A percentile compares a stretch with the other conserved stretches of the same genome.
Evolutionary conservation across 2,329 filamentous ascomycete species (phyloP).

Genomic region (Aspergillus ochraceus): DNA sequence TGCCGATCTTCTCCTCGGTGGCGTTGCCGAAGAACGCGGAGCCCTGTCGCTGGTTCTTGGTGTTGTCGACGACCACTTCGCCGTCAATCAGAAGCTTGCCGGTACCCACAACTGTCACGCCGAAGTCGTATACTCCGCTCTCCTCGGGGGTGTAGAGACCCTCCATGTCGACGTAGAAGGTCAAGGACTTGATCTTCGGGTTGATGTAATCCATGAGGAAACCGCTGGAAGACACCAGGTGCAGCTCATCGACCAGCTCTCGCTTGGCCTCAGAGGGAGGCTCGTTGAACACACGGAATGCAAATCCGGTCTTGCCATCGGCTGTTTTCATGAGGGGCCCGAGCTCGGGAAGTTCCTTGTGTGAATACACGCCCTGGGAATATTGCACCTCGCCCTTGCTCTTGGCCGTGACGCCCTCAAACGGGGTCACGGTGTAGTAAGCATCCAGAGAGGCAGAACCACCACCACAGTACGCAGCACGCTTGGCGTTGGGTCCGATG

Average conservation of each 20-base stretch:
- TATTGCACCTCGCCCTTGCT: constrained; percentile 46
- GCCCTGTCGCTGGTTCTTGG: constrained; percentile 62
- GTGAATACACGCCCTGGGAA: constrained; percentile 63
- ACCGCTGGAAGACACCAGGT: constrained; percentile 45
- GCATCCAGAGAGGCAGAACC: constrained; percentile 60
- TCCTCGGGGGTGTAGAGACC: constrained; percentile 61
- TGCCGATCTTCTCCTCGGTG: constrained; percentile 63
- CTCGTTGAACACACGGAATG: constrained; percentile 63
- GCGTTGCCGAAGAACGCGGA: constrained; percentile 66
- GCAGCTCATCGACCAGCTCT: constrained; percentile 52
- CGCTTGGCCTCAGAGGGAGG: constrained; percentile 52
- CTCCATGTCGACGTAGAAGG: constrained; percentile 64
- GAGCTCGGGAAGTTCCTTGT: constrained; percentile 63
- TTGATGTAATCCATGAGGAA: constrained; percentile 57
- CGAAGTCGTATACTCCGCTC: constrained; percentile 63
- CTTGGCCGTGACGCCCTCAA: constrained; percentile 43
- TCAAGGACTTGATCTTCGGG: constrained; percentile 51
- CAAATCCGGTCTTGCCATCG: constrained; percentile 59
- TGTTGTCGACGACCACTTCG: constrained; percentile 64
- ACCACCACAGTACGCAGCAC: constrained; percentile 57
- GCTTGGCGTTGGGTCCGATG: constrained; percentile 56
- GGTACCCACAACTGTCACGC: constrained; percentile 65
- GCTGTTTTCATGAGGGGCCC: constrained; percentile 53
- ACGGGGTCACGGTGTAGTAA: constrained; percentile 48
- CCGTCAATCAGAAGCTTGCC: constrained; percentile 66